These are phyloP conservation scores for Boletus vinaceobasis DNA, from an alignment of 768 basidiomycete species.

Conservation along the genomic window DNA sequence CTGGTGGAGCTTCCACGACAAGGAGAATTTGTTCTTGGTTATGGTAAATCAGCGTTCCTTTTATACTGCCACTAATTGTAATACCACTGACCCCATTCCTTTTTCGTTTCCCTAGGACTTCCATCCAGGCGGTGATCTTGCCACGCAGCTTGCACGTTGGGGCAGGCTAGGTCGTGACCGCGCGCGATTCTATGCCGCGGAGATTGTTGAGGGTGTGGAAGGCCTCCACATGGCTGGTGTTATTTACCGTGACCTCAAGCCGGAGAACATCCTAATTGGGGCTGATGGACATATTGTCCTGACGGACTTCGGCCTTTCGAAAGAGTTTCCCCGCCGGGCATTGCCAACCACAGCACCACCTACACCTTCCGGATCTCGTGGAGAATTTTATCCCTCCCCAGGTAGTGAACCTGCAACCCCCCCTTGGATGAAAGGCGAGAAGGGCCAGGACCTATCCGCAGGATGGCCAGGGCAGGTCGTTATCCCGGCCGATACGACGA, in stretches of 20 bases:
- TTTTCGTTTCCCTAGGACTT: constrained; percentile 59
- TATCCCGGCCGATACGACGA: constrained; percentile 62
- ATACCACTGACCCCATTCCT: constrained; percentile 10
- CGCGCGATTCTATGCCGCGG: constrained; percentile 94
- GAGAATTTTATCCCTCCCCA: constrained; percentile 53
- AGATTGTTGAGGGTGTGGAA: constrained; percentile 95
- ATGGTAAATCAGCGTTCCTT: constrained; percentile 56
- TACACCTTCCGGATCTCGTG: constrained; percentile 50
- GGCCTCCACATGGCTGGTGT: constrained; percentile 92
- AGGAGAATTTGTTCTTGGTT: constrained; percentile 94
- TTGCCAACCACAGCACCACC: constrained; percentile 49
- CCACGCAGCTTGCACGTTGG: constrained; percentile 96
- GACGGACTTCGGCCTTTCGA: constrained; percentile 94
- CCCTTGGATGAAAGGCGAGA: constrained; percentile 74
- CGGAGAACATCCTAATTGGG: constrained; percentile 94
- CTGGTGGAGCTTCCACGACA: constrained; percentile 98
- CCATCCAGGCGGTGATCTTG: constrained; percentile 94
- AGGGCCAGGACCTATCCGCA: constrained; percentile 46
- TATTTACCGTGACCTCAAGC: constrained; percentile 96
- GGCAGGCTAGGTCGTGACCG: constrained; percentile 90
- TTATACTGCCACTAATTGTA: constrained; percentile 7
- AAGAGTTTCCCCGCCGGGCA: constrained; percentile 72
- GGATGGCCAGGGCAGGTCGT: constrained; percentile 57
- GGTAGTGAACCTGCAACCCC: constrained; percentile 48
- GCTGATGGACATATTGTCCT: constrained; percentile 94